Evolutionary conservation across 805 yeast species (phyloP).

Genomic region (Yarrowia deformans): DNA sequence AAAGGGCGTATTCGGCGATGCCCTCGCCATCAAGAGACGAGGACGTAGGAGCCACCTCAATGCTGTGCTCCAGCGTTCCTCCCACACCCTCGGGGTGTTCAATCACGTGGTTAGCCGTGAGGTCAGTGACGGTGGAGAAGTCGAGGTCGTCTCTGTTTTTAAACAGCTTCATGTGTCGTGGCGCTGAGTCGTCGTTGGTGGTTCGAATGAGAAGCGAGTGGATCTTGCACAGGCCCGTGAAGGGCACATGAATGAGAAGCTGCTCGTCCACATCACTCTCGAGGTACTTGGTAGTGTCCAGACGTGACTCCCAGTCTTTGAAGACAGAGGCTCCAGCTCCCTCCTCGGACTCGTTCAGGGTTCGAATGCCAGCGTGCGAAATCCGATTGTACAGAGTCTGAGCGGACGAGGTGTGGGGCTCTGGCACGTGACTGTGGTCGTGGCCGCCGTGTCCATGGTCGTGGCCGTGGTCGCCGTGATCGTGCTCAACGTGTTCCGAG

Average conservation of each 20-base stretch:
- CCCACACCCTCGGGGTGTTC: slow-evolving; percentile 66
- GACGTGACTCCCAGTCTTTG: slow-evolving; percentile 59
- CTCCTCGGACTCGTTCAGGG: slow-evolving; percentile 66
- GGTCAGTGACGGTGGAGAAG: slow-evolving; percentile 64
- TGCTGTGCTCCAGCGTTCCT: slow-evolving; percentile 49
- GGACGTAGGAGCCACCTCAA: slow-evolving; percentile 29
- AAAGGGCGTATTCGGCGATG: slow-evolving; percentile 82
- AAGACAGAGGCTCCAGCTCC: slow-evolving; percentile 62
- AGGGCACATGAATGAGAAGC: slow-evolving; percentile 77
- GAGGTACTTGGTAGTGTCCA: slow-evolving; percentile 56
- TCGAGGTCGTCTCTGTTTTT: slow-evolving; percentile 76
- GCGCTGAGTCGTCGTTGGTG: slow-evolving; percentile 68
- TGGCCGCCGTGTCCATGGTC: slow-evolving; percentile 48
- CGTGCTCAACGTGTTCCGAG: slow-evolving; percentile 35
- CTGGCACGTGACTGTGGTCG: slow-evolving; percentile 62
- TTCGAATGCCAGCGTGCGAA: slow-evolving; percentile 64
- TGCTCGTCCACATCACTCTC: slow-evolving; percentile 85
- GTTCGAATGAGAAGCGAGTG: slow-evolving; percentile 77
- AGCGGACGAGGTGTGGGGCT: slow-evolving; percentile 75
- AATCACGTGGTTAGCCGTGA: slow-evolving; percentile 59
- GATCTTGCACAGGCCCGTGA: slow-evolving; percentile 74
- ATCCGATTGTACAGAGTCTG: slow-evolving; percentile 62
- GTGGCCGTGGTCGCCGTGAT: slow-evolving; percentile 50
- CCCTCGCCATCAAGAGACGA: slow-evolving; percentile 53
- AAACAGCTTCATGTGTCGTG: slow-evolving; percentile 70